phyloP scores from a whole-genome alignment of 140 eudicot species.

The Stevia rebaudiana region DNA sequence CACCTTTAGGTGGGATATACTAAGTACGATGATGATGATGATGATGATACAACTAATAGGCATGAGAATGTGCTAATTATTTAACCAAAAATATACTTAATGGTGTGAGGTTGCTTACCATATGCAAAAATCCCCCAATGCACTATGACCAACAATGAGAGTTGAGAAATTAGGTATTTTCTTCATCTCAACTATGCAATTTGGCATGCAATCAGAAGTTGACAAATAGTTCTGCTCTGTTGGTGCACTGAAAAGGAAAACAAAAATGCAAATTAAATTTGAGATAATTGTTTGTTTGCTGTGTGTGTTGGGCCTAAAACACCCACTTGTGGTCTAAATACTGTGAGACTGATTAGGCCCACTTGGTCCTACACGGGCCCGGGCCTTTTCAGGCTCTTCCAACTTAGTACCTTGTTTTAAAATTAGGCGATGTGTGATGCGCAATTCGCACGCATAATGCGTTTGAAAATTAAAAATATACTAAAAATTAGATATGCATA shows the following conservation, averaged over 20 bases:
- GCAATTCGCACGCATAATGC: too few relatives aligned
- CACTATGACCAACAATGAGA: constrained; percentile 73
- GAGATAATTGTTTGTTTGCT: constrained; percentile 1
- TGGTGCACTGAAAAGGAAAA: constrained; percentile 44
- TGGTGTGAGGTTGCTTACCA: constrained; percentile 73
- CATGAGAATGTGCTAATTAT: not conserved
- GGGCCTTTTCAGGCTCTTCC: not conserved
- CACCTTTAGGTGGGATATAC: too few relatives aligned
- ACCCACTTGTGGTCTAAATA: not conserved
- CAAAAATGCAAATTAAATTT: not conserved
- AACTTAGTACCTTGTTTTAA: not conserved
- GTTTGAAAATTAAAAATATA: too few relatives aligned
- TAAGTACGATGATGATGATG: too few relatives aligned
- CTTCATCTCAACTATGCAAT: constrained; percentile 55
- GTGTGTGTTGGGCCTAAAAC: not conserved
- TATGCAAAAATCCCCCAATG: constrained; percentile 65
- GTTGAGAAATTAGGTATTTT: constrained; percentile 53
- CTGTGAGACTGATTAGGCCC: not conserved
- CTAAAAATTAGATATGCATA: too few relatives aligned
- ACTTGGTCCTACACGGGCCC: not conserved
- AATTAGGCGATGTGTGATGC: too few relatives aligned
- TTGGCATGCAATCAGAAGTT: constrained; percentile 49
- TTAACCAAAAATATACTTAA: constrained; percentile 8
- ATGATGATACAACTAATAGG: too few relatives aligned
- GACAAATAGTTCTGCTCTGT: constrained; percentile 52